phyloP scores from a whole-genome alignment of 352 stramenopile genomes.

The Pythium utonaiense region DNA sequence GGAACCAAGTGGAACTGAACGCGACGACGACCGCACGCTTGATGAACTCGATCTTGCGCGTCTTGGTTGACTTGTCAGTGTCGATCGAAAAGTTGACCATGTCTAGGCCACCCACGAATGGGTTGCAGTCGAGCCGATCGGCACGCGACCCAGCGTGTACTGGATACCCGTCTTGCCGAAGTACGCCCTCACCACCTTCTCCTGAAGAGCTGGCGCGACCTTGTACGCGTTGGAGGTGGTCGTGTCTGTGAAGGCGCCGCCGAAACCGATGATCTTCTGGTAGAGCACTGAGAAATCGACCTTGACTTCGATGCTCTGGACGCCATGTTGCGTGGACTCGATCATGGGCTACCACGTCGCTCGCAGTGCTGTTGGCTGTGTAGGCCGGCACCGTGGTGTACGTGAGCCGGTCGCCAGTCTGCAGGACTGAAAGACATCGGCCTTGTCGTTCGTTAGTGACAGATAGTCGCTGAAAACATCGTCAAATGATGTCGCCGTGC shows the following conservation, averaged over 20 bases:
- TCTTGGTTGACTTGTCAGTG: slow-evolving; percentile 53
- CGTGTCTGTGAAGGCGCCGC: slow-evolving; percentile 86
- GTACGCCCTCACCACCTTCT: slow-evolving; percentile 74
- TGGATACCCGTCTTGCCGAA: slow-evolving; percentile 65
- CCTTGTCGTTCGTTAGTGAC: slow-evolving; percentile 27
- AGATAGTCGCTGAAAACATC: slow-evolving; percentile 44
- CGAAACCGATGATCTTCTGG: slow-evolving; percentile 86
- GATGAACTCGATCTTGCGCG: slow-evolving; percentile 72
- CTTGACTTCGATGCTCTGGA: background rate
- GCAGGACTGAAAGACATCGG: slow-evolving; percentile 40
- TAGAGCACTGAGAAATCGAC: slow-evolving; percentile 46
- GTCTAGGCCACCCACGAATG: slow-evolving; percentile 64
- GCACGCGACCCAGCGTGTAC: slow-evolving; percentile 79
- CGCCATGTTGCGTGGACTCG: too few species aligned
- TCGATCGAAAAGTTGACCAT: slow-evolving; percentile 80
- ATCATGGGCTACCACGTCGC: too few species aligned
- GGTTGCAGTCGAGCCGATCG: slow-evolving; percentile 82
- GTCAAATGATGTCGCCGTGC: slow-evolving; percentile 43
- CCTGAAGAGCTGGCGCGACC: slow-evolving; percentile 48
- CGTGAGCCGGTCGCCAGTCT: slow-evolving; percentile 33
- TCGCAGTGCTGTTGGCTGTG: background rate
- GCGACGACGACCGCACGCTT: slow-evolving; percentile 41
- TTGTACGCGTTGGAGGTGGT: slow-evolving; percentile 72
- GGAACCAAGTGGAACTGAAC: slow-evolving; percentile 74
- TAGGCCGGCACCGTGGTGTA: slow-evolving; percentile 21